Evolutionary conservation across 1,139 yeast genomes (phyloP).

Genomic region (Suhomyces terraborum): DNA sequence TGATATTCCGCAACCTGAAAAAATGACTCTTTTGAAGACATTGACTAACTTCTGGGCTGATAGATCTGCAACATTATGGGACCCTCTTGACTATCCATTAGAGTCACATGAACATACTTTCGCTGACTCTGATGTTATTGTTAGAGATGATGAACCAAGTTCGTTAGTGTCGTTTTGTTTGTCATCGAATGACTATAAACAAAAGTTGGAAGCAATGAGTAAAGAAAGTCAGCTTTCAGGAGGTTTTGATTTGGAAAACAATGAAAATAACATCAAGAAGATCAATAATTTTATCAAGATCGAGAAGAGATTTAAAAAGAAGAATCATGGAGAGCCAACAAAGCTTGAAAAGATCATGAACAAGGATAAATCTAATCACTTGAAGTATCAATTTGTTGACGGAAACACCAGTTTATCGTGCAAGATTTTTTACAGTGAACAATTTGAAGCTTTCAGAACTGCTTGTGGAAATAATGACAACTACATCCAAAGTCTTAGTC

Average conservation of each 20-base stretch:
- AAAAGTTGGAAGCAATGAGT: slow-evolving; percentile 53
- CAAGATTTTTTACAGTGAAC: slow-evolving; percentile 93
- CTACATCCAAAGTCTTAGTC: slow-evolving; percentile 83
- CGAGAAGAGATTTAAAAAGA: slow-evolving; percentile 47
- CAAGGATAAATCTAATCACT: slow-evolving; percentile 82
- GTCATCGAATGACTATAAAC: slow-evolving; percentile 78
- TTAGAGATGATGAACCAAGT: slow-evolving; percentile 95
- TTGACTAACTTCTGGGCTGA: slow-evolving; percentile 97
- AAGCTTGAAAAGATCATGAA: slow-evolving; percentile 68
- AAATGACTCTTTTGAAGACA: slow-evolving; percentile 76
- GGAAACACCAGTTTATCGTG: slow-evolving; percentile 83
- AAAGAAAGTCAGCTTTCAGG: slow-evolving; percentile 22
- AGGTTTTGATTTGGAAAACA: slow-evolving; percentile 23
- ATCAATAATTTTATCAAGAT: slow-evolving; percentile 42
- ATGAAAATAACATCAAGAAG: slow-evolving; percentile 37
- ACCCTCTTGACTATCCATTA: slow-evolving; percentile 83
- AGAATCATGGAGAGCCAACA: slow-evolving; percentile 27
- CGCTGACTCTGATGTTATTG: slow-evolving; percentile 91
- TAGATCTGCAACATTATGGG: slow-evolving; percentile 94
- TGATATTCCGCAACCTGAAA: slow-evolving; percentile 57
- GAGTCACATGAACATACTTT: slow-evolving; percentile 83
- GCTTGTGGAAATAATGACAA: slow-evolving; percentile 78
- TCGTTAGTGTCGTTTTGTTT: slow-evolving; percentile 92
- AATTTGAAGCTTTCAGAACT: slow-evolving; percentile 88
- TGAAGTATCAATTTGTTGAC: slow-evolving; percentile 88